Conservation (phyloP, 495 filamentous ascomycete genomes). For the Rostrohypoxylon terebratum region DNA sequence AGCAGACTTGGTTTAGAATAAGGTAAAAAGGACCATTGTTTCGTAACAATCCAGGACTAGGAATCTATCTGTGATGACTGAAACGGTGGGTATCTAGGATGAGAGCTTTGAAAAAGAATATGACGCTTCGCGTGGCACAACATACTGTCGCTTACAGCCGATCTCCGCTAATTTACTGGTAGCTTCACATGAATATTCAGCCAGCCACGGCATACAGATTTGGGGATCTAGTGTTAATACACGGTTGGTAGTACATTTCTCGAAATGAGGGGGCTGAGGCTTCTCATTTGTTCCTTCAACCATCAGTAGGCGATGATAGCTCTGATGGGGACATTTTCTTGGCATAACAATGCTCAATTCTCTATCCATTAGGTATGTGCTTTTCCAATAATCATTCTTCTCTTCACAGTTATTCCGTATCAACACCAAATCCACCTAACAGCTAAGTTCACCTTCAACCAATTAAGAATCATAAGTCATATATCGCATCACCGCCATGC, state of each 20-base stretch:
- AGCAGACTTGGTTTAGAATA: not conserved
- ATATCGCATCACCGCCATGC: not conserved
- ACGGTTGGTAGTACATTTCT: not conserved
- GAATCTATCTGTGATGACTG: not conserved
- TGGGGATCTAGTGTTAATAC: not conserved
- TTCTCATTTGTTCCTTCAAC: conserved; percentile 37
- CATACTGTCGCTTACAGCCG: conserved; percentile 4
- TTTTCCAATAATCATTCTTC: not conserved
- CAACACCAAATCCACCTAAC: not conserved
- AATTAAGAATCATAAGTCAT: not conserved
- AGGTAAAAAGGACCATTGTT: not conserved
- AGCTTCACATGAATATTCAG: not conserved
- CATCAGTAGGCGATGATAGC: not conserved
- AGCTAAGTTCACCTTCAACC: not conserved
- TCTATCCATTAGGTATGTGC: not conserved
- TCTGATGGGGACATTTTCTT: too few relatives aligned
- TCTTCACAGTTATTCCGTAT: not conserved
- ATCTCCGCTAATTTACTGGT: not conserved
- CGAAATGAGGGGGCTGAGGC: conserved; percentile 26
- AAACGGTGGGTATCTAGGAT: not conserved
- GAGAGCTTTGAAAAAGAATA: not conserved
- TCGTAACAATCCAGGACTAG: not conserved
- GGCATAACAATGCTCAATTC: too few relatives aligned
- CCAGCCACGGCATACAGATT: not conserved
- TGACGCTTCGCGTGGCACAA: conserved; percentile 6